Base-by-base conservation (phyloP, 192 early-diverging fungal species). In the Oehlia diaphana region DNA sequence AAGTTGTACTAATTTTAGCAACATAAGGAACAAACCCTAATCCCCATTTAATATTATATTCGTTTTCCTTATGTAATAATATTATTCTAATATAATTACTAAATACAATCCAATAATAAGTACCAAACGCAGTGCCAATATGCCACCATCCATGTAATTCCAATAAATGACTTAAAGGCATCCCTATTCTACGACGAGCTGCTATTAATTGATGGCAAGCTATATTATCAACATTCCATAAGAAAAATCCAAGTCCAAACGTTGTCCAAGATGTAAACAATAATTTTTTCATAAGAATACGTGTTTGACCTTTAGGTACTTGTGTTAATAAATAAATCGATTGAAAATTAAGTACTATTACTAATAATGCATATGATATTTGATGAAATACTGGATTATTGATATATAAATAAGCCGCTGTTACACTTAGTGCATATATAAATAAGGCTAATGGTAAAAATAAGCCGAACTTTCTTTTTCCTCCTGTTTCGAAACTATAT, bases 141-240 rank as follows among this genome's bases (percentile, higher is more conserved):
- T 92, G 91, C 91, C 91, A 92, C 82, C 89, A 89, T 9, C 89
- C 90, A 80, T 92, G 91, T 37, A 91, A 85, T 83, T 91, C 86
- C 63, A 88, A 86, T 9, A 93, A 79, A 74, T 88, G 82, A 26
- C 86, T 82, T 39, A 92, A 58, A 23, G 85, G 82, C 26, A 83
- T 83, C 0, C 88, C 89, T 37, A 94, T 76, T 63, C 74, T 76
- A 19, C 65, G 78, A 28, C 92, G 80, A 50, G 84, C 53, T 13
- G 72, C 78, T 37, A 91, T 87, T 63, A 96, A 82, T 14, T 83
- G 53, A 61, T 80, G 74, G 79, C 95, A 96, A 49, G 85, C 88
- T n/a, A 85, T 81, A 81, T 95, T 95, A 84, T 96, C 95, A 12
- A 93, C 81, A 78, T 93, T 92, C 95, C 95, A 96, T 63, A 95